phyloP scores from a whole-genome alignment of 2,329 filamentous ascomycete genomes.

The Apiospora arundinis region DNA sequence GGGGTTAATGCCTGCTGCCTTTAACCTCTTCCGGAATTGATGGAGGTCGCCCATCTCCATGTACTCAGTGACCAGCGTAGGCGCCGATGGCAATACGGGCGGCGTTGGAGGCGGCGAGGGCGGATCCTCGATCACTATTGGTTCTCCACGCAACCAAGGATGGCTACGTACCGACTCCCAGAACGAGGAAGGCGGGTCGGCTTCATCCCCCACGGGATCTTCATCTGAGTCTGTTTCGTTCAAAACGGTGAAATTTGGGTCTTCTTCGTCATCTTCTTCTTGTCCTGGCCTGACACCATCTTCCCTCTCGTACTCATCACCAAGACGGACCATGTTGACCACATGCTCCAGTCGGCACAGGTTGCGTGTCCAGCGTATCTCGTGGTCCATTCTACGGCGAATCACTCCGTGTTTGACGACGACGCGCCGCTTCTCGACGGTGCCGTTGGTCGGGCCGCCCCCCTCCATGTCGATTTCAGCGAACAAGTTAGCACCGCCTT shows the following conservation, averaged over 20 bases:
- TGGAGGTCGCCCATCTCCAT: slow-evolving; percentile 18
- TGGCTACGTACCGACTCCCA: neutral
- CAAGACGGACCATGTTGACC: neutral
- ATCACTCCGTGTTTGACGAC: neutral
- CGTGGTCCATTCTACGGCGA: neutral
- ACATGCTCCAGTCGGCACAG: neutral
- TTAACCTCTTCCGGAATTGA: slow-evolving; percentile 6
- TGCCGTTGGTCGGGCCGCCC: too few species aligned
- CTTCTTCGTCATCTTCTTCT: neutral
- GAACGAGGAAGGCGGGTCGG: neutral
- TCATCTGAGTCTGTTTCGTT: neutral
- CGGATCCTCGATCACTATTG: neutral
- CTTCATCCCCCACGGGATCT: neutral
- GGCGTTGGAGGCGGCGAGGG: neutral
- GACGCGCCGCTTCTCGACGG: slow-evolving; percentile 1
- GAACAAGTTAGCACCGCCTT: neutral
- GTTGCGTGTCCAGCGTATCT: neutral
- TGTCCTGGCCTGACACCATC: neutral
- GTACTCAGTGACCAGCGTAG: slow-evolving; percentile 17
- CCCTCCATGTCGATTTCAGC: neutral
- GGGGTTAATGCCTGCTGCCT: neutral
- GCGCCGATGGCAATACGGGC: too few species aligned
- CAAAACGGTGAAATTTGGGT: neutral
- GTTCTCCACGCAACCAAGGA: neutral
- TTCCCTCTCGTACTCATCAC: neutral